A percentile compares a stretch with the other conserved stretches of the same genome.
Evolutionary conservation across 2,329 filamentous ascomycete genomes (phyloP).

Genomic region (Aspergillus flavus): DNA sequence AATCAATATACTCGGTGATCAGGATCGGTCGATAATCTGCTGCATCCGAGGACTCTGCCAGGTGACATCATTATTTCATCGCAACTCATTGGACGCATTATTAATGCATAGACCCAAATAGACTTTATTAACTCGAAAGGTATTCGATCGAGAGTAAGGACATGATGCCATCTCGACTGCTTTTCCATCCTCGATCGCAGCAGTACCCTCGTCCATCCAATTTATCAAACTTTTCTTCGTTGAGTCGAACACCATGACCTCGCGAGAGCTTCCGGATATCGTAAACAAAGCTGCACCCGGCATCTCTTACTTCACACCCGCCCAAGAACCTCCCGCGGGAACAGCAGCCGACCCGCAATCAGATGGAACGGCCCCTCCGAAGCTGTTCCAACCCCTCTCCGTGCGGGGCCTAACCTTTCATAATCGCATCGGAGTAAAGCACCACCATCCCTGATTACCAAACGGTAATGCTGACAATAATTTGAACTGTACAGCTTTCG

Average conservation of each 20-base stretch:
- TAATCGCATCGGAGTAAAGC: conserved; percentile 36
- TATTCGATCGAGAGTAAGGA: background rate
- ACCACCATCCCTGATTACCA: conserved; percentile 29
- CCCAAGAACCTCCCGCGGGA: conserved; percentile 40
- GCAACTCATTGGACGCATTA: background rate
- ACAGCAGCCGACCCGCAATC: conserved; percentile 46
- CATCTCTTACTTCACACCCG: conserved; percentile 47
- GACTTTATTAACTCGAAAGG: background rate
- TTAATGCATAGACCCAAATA: background rate
- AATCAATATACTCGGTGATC: background rate
- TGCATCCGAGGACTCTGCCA: background rate
- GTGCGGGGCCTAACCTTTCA: conserved; percentile 62
- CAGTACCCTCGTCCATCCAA: background rate
- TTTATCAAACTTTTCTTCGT: background rate
- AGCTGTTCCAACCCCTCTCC: conserved; percentile 61
- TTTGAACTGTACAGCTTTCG: conserved; percentile 24
- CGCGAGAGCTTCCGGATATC: conserved; percentile 32
- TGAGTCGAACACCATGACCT: background rate
- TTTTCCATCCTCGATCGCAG: background rate
- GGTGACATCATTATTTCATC: background rate
- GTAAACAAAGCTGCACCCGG: conserved; percentile 38
- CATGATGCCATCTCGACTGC: background rate
- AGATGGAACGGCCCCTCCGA: conserved; percentile 48
- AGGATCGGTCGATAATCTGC: background rate
- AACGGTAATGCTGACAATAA: background rate